phyloP scores from a whole-genome alignment of 495 filamentous ascomycete species.

The Aspergillus nanangensis region DNA sequence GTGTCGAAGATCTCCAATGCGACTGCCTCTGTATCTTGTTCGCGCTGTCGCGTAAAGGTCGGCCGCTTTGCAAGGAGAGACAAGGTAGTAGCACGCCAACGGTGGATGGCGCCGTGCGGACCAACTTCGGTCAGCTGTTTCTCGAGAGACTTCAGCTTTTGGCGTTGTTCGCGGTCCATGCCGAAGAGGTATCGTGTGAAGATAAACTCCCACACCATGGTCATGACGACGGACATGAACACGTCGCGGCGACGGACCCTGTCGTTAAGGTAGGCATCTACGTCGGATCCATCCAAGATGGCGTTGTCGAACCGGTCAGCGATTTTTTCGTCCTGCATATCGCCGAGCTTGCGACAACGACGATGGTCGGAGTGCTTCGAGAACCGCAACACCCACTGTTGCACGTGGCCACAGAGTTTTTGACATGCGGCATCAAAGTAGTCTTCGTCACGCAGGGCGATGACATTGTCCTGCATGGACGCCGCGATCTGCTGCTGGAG shows the following conservation, averaged over 20 bases:
- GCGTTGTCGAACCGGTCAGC: conserved; percentile 90
- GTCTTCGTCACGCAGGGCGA: conserved; percentile 80
- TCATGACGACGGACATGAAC: conserved; percentile 97
- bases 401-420: conserved; percentile 86
- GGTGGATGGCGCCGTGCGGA: conserved; percentile 74
- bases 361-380: conserved; percentile 91
- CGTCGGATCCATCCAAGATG: conserved; percentile 87
- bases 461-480: conserved; percentile 65
- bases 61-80: conserved; percentile 77
- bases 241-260: conserved; percentile 83
- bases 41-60: conserved; percentile 68
- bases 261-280: conserved; percentile 78
- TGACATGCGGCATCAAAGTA: conserved; percentile 95
- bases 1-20: conserved; percentile 79
- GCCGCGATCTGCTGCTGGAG: conserved; percentile 81
- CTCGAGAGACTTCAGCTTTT: conserved; percentile 92
- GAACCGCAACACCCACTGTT: conserved; percentile 94
- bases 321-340: conserved; percentile 81
- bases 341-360: conserved; percentile 72
- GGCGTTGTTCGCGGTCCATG: conserved; percentile 94
- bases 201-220: conserved; percentile 96
- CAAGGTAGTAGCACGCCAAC: conserved; percentile 93
- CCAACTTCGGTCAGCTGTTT: conserved; percentile 86
- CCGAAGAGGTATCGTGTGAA: conserved; percentile 97
- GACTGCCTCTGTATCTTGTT: conserved; percentile 84